A percentile compares a stretch with the other conserved stretches of the same genome.
Evolutionary conservation across 2,329 filamentous ascomycete species (phyloP).

Genomic region (Penicillium verrucosum): DNA sequence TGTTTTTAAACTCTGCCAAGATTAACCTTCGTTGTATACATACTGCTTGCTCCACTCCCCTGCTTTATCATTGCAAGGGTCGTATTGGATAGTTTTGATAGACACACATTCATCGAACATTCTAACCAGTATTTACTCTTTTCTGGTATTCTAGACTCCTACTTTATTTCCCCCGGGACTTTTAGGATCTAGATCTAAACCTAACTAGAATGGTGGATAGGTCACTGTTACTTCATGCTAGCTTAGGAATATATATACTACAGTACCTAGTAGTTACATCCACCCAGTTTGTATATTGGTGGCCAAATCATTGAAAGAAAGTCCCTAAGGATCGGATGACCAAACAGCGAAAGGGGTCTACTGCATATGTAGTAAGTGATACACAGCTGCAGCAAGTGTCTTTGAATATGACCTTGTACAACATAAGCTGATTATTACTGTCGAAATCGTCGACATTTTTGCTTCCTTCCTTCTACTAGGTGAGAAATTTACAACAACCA

Average conservation of each 20-base stretch:
- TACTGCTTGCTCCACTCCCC: slow-evolving; percentile 1
- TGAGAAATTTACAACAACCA: background rate
- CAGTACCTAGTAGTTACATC: too few relatives aligned
- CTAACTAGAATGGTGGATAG: background rate
- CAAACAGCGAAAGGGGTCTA: background rate
- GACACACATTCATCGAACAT: slow-evolving; percentile 4
- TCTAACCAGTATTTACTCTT: background rate
- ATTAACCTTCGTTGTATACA: background rate
- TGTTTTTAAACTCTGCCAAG: slow-evolving; percentile 6
- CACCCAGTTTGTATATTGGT: background rate
- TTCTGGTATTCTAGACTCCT: slow-evolving; percentile 6
- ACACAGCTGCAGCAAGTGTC: background rate
- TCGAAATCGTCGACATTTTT: background rate
- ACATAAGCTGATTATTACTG: slow-evolving; percentile 51
- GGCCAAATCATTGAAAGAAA: background rate
- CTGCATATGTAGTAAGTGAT: background rate
- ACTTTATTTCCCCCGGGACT: background rate
- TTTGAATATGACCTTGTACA: slow-evolving; percentile 36
- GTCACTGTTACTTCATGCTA: background rate
- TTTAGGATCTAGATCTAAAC: background rate
- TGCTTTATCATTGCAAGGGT: slow-evolving; percentile 8
- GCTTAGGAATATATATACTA: too few relatives aligned
- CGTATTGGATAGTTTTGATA: background rate
- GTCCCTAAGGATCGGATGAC: background rate
- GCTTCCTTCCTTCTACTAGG: background rate